Evolutionary conservation across 345 rosid genomes (phyloP).

Genomic region (Clausena lansium): DNA sequence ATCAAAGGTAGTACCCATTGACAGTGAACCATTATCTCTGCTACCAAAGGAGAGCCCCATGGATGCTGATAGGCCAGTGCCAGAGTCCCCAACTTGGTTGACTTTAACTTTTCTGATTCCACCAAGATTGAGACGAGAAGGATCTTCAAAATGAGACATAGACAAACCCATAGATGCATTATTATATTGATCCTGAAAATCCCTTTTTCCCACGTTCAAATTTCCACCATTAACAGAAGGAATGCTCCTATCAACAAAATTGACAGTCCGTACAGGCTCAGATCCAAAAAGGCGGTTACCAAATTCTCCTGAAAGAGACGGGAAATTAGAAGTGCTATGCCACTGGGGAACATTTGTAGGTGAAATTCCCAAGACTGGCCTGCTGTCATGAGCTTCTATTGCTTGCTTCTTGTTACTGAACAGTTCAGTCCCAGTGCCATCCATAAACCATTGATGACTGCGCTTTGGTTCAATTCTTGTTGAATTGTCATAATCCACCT

Average conservation of each 20-base stretch:
- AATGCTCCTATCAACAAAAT: constrained; percentile 38
- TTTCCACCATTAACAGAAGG: constrained; percentile 36
- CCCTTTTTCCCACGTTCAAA: constrained; percentile 40
- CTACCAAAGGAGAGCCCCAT: constrained; percentile 30
- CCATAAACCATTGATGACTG: constrained; percentile 51
- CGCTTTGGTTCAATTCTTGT: constrained; percentile 54
- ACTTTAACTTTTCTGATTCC: constrained; percentile 54
- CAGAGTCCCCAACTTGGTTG: constrained; percentile 47
- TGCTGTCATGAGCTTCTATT: constrained; percentile 30
- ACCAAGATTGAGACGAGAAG: constrained; percentile 40
- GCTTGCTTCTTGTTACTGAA: constrained; percentile 62
- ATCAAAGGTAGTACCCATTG: constrained; percentile 26
- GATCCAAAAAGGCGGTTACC: constrained; percentile 44
- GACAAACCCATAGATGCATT: constrained; percentile 39
- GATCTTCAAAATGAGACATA: constrained; percentile 42
- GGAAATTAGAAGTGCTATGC: constrained; percentile 38
- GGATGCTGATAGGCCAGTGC: constrained; percentile 27
- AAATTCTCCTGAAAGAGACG: constrained; percentile 43
- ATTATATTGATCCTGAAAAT: constrained; percentile 36
- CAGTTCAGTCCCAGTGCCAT: constrained; percentile 34
- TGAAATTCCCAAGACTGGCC: constrained; percentile 34
- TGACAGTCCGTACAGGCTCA: constrained; percentile 30
- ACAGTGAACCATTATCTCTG: constrained; percentile 25
- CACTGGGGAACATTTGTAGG: constrained; percentile 35
- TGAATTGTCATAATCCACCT: constrained; percentile 39